A percentile compares a stretch with the other conserved stretches of the same genome.
phyloP scores from a whole-genome alignment of 1,284 basidiomycete genomes.

The Apiotrichum sp. region DNA sequence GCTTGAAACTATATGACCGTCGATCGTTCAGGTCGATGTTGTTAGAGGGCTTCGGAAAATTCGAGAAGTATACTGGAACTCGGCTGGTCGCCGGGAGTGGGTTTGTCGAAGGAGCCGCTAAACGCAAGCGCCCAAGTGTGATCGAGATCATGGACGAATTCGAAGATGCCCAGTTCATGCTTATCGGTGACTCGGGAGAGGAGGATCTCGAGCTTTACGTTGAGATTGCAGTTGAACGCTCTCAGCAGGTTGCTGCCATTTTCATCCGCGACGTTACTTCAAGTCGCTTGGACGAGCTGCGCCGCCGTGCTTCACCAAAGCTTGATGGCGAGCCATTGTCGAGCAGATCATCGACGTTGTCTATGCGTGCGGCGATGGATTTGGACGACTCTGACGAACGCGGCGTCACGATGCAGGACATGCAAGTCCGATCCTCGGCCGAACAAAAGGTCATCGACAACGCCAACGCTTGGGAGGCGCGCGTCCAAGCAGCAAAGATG shows the following conservation, averaged over 20 bases:
- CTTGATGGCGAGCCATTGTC: background rate
- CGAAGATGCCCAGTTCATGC: conserved; percentile 65
- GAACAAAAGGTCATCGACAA: conserved; percentile 36
- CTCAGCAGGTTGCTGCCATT: conserved; percentile 55
- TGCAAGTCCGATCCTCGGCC: conserved; percentile 23
- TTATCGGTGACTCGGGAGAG: conserved; percentile 81
- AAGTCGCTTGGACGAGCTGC: conserved; percentile 17
- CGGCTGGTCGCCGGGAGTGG: too few species aligned
- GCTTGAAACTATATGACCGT: conserved; percentile 70
- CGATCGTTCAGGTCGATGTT: conserved; percentile 73
- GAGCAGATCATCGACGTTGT: too few species aligned
- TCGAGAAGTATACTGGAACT: too few species aligned
- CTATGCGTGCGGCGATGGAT: too few species aligned
- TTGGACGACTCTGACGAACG: background rate
- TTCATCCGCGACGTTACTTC: conserved; percentile 67
- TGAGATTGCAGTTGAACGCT: conserved; percentile 61
- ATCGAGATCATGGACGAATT: conserved; percentile 68
- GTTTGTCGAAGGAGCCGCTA: conserved; percentile 11
- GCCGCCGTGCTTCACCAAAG: background rate
- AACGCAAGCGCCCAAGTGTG: conserved; percentile 72
- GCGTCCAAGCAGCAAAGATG: conserved; percentile 19
- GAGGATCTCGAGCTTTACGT: conserved; percentile 82
- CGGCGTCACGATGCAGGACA: conserved; percentile 16
- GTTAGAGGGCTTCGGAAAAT: conserved; percentile 57
- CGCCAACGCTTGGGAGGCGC: conserved; percentile 30